These are phyloP conservation scores for Paracoccidioides brasiliensis DNA, from an alignment of 2,329 filamentous ascomycete genomes.

Conservation along the genomic window DNA sequence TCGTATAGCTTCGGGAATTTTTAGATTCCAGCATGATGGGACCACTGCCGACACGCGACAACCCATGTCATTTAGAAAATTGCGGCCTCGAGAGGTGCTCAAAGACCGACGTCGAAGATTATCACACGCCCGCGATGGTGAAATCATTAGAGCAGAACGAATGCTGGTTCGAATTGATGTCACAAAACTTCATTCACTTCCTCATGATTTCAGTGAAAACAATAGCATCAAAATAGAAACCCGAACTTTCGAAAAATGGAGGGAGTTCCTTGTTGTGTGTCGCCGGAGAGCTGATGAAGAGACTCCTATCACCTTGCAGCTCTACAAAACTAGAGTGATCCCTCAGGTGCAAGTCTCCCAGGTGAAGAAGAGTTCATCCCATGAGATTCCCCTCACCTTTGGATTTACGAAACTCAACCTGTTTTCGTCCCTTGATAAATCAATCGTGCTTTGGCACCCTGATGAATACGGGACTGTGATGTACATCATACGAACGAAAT, in stretches of 20 bases:
- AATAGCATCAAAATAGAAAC: conserved; percentile 47
- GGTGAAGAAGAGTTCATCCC: conserved; percentile 41
- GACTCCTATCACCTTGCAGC: conserved; percentile 43
- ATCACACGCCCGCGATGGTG: conserved; percentile 27
- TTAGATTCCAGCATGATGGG: conserved; percentile 34
- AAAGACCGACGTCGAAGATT: conserved; percentile 9
- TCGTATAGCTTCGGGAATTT: conserved; percentile 21
- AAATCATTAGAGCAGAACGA: conserved; percentile 54
- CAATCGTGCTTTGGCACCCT: conserved; percentile 49
- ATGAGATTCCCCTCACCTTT: conserved; percentile 36
- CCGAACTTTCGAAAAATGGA: conserved; percentile 49
- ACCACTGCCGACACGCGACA: conserved; percentile 30
- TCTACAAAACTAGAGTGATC: conserved; percentile 52
- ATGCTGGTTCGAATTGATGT: conserved; percentile 54
- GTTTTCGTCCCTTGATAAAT: conserved; percentile 55
- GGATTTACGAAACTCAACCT: conserved; percentile 44
- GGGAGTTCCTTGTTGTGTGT: conserved; percentile 51
- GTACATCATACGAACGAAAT: conserved; percentile 49
- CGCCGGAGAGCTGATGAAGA: conserved; percentile 43
- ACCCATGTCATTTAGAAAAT: conserved; percentile 26
- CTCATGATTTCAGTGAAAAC: conserved; percentile 52
- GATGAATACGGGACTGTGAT: conserved; percentile 43
- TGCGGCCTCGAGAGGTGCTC: conserved; percentile 11
- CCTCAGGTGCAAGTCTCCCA: conserved; percentile 44
- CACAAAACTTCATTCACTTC: conserved; percentile 35